phyloP scores from a whole-genome alignment of 2,329 filamentous ascomycete species.

The Trichoderma atrobrunneum region DNA sequence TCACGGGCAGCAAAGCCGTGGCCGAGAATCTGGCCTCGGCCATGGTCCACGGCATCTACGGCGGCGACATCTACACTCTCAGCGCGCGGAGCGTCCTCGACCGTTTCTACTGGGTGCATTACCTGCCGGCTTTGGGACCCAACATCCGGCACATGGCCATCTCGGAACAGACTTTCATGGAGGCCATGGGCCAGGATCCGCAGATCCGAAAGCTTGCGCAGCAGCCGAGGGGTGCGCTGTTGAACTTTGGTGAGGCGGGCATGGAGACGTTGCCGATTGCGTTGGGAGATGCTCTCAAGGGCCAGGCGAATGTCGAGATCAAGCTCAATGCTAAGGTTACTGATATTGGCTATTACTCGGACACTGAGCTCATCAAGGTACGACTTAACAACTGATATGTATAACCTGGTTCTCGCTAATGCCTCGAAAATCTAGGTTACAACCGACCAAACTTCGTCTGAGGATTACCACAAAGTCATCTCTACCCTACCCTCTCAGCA shows the following conservation, averaged over 20 bases:
- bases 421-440: slow-evolving; percentile 21
- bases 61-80: slow-evolving; percentile 78
- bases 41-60: slow-evolving; percentile 83
- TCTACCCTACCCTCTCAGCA: slow-evolving; percentile 58
- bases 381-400: slow-evolving; percentile 3
- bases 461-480: slow-evolving; percentile 56
- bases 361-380: slow-evolving; percentile 44
- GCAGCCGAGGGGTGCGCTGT: slow-evolving; percentile 31
- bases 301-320: slow-evolving; percentile 59
- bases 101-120: slow-evolving; percentile 32
- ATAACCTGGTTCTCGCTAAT: neutral
- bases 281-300: slow-evolving; percentile 49
- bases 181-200: slow-evolving; percentile 29
- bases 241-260: slow-evolving; percentile 50
- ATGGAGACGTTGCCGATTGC: slow-evolving; percentile 58
- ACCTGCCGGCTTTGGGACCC: slow-evolving; percentile 29
- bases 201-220: slow-evolving; percentile 33
- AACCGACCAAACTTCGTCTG: slow-evolving; percentile 19
- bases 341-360: slow-evolving; percentile 41
- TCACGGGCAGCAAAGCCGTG: slow-evolving; percentile 37
- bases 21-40: slow-evolving; percentile 75
- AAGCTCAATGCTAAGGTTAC: slow-evolving; percentile 48
- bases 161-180: slow-evolving; percentile 31
- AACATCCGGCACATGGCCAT: slow-evolving; percentile 44
- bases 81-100: slow-evolving; percentile 63